These are phyloP conservation scores for Phytophthora ohioensis DNA, from an alignment of 352 stramenopile species.

Conservation along the genomic window DNA sequence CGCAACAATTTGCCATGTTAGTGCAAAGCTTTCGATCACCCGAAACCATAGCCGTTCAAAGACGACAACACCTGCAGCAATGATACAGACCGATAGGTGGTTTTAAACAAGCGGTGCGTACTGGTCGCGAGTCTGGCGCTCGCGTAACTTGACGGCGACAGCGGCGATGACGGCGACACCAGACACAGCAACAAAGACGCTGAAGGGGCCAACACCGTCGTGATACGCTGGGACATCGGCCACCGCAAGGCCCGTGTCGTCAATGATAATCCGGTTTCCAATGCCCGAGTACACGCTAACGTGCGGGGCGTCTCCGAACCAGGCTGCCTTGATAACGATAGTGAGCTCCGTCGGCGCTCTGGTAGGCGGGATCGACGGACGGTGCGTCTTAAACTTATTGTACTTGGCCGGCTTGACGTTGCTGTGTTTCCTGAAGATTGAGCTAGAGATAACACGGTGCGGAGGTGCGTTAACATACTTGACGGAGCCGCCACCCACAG, in stretches of 20 bases:
- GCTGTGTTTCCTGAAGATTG: constrained; percentile 37
- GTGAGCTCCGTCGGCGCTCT: constrained; percentile 27
- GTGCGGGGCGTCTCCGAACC: constrained; percentile 31
- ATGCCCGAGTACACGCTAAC: constrained; percentile 32
- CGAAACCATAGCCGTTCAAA: too few relatives aligned
- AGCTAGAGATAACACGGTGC: constrained; percentile 33
- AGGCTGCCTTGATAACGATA: constrained; percentile 26
- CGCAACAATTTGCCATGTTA: too few relatives aligned
- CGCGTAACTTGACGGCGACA: constrained; percentile 13
- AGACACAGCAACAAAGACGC: constrained; percentile 6
- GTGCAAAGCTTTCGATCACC: too few relatives aligned
- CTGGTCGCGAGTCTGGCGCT: constrained; percentile 9
- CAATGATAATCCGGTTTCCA: constrained; percentile 18
- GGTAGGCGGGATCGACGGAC: constrained; percentile 16
- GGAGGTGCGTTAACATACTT: constrained; percentile 46
- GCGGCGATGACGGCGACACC: constrained; percentile 6
- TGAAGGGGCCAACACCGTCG: background rate
- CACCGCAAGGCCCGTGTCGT: constrained; percentile 14
- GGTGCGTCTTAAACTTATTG: constrained; percentile 38
- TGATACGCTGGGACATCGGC: background rate
- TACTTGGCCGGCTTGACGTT: constrained; percentile 37
- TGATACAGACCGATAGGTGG: too few relatives aligned
- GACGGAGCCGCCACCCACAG: constrained; percentile 32
- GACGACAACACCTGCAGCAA: too few relatives aligned
- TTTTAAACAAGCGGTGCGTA: constrained; percentile 15